Percentiles rank a stretch among this genome's conserved stretches.
Conservation (phyloP, 345 rosid species). For the Combretum micranthum region DNA sequence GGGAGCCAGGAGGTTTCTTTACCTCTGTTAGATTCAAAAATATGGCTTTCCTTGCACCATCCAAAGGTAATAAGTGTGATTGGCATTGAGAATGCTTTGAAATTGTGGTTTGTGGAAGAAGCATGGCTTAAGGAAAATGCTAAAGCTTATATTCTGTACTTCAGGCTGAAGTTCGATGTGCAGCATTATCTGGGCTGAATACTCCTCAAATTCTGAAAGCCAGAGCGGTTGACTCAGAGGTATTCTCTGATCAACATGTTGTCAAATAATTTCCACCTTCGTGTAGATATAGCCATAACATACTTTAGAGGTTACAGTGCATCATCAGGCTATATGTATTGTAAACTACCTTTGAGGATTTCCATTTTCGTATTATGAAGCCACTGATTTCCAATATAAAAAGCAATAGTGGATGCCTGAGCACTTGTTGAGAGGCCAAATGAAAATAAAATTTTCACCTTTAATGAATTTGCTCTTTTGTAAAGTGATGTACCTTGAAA, state of each 20-base stretch:
- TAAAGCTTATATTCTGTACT: constrained; percentile 10
- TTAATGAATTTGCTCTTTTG: too few species aligned
- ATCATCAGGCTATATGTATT: too few species aligned
- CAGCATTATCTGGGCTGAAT: constrained; percentile 57
- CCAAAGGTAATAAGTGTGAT: constrained; percentile 51
- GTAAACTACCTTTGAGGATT: too few species aligned
- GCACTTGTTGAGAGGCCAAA: too few species aligned
- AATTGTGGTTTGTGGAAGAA: background rate
- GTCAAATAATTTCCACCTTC: background rate
- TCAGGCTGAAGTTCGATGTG: constrained; percentile 73
- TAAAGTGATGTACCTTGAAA: too few species aligned
- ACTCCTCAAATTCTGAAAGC: constrained; percentile 36
- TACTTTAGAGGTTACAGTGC: too few species aligned
- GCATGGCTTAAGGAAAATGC: background rate
- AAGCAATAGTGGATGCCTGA: too few species aligned
- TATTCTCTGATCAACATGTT: constrained; percentile 14
- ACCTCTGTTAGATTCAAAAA: constrained; percentile 53
- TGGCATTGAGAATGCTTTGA: background rate
- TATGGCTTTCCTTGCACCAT: constrained; percentile 82
- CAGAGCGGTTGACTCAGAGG: constrained; percentile 48
- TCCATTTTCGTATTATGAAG: too few species aligned
- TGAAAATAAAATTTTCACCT: too few species aligned
- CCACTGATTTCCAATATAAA: too few species aligned
- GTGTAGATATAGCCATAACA: too few species aligned
- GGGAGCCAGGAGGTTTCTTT: constrained; percentile 42